These are phyloP conservation scores for Podospora appendiculata DNA, from an alignment of 495 filamentous ascomycete species.

Conservation along the genomic window DNA sequence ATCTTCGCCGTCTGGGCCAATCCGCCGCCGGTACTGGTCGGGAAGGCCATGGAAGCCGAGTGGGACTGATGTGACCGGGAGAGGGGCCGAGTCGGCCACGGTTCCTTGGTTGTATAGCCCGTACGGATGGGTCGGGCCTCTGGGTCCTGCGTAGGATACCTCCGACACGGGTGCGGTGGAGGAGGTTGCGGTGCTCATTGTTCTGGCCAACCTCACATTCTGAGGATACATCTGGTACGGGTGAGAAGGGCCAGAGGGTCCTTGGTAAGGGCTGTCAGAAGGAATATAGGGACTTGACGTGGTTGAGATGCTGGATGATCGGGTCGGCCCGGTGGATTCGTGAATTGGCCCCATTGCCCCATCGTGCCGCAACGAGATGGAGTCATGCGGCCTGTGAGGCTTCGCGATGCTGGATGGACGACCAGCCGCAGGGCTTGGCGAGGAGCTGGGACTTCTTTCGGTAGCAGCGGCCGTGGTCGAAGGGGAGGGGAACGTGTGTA, in stretches of 20 bases:
- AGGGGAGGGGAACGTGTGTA: constrained; percentile 1
- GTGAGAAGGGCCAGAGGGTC: constrained; percentile 67
- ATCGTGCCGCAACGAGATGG: constrained; percentile 35
- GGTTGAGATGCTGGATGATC: constrained; percentile 24
- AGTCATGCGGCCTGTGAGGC: constrained; percentile 27
- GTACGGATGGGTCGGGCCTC: constrained; percentile 76
- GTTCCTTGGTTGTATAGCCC: constrained; percentile 73
- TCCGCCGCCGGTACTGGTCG: constrained; percentile 57
- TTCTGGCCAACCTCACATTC: constrained; percentile 55
- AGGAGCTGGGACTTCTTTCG: constrained; percentile 1
- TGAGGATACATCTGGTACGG: constrained; percentile 84
- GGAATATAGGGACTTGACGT: constrained; percentile 37
- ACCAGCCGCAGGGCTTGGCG: constrained; percentile 2
- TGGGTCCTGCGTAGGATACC: constrained; percentile 51
- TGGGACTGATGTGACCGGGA: constrained; percentile 39
- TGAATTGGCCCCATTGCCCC: constrained; percentile 26
- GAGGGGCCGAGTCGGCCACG: constrained; percentile 7
- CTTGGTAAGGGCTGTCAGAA: constrained; percentile 52
- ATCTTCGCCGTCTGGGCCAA: constrained; percentile 78
- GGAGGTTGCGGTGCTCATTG: constrained; percentile 56
- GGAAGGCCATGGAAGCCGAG: constrained; percentile 66
- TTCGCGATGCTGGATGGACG: constrained; percentile 43
- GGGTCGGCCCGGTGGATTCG: constrained; percentile 12
- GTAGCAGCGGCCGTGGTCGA: constrained; percentile 7
- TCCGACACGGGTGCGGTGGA: constrained; percentile 49